Conservation (phyloP, 805 yeast genomes). For the Pichia nanzhaoensis region DNA sequence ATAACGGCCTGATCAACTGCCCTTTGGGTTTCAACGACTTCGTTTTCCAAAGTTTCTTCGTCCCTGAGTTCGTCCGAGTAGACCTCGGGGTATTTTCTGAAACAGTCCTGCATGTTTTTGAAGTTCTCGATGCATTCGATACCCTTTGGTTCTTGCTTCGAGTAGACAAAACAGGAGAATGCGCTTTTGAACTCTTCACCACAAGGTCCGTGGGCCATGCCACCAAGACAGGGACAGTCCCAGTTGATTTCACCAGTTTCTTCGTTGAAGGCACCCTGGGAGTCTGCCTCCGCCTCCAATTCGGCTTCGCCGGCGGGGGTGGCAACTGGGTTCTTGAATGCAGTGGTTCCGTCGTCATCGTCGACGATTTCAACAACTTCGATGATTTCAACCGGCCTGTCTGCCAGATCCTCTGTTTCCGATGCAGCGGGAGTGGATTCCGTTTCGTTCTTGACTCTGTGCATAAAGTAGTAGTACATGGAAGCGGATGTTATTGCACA, state of each 20-base stretch:
- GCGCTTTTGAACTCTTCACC: constrained; percentile 95
- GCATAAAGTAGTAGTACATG: constrained; percentile 12
- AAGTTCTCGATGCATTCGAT: constrained; percentile 90
- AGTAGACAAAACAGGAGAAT: constrained; percentile 89
- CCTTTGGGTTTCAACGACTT: constrained; percentile 11
- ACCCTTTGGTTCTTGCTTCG: constrained; percentile 94
- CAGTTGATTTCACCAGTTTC: constrained; percentile 98
- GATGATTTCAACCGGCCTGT: constrained; percentile 8
- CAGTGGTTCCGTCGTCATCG: constrained; percentile 12
- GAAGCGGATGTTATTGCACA: constrained; percentile 16
- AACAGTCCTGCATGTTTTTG: constrained; percentile 88
- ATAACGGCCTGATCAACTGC: constrained; percentile 17
- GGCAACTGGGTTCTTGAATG: background rate
- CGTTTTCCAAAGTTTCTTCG: constrained; percentile 44
- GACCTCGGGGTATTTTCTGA: constrained; percentile 86
- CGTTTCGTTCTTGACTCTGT: constrained; percentile 14
- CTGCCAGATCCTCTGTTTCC: background rate
- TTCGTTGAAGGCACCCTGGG: constrained; percentile 79
- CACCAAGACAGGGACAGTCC: constrained; percentile 99
- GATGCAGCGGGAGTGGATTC: background rate
- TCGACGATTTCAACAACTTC: constrained; percentile 15
- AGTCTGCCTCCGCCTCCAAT: constrained; percentile 16
- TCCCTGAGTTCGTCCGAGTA: constrained; percentile 88
- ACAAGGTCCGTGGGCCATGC: constrained; percentile 98
- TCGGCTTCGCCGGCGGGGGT: constrained; percentile 1